phyloP scores from a whole-genome alignment of 2,329 filamentous ascomycete genomes.

The Herpotrichia juniperi region DNA sequence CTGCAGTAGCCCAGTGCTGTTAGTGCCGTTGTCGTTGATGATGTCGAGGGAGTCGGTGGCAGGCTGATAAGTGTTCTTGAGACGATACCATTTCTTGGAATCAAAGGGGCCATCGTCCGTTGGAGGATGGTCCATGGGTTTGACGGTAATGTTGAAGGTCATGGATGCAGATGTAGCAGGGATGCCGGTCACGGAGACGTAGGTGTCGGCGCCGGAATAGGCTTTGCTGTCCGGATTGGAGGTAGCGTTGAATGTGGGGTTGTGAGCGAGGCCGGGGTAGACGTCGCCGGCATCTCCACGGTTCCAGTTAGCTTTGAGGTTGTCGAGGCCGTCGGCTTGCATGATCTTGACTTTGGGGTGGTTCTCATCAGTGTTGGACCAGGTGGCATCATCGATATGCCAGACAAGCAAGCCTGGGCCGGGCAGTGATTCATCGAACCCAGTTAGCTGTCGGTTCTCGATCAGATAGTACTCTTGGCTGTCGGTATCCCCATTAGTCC shows the following conservation, averaged over 20 bases:
- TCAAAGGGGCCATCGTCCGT: conserved; percentile 15
- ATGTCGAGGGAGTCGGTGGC: conserved; percentile 24
- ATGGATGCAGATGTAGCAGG: conserved; percentile 18
- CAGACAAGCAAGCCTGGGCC: conserved; percentile 28
- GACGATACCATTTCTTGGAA: conserved; percentile 25
- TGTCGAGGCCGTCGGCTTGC: conserved; percentile 28
- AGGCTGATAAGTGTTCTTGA: conserved; percentile 25
- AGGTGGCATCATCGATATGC: conserved; percentile 26
- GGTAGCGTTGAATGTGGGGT: conserved; percentile 17
- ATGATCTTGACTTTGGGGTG: conserved; percentile 26
- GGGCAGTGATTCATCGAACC: conserved; percentile 25
- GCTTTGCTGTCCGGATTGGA: conserved; percentile 25
- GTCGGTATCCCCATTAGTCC: conserved; percentile 23
- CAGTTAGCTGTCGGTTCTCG: conserved; percentile 25
- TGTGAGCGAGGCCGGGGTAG: conserved; percentile 22
- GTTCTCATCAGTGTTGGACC: conserved; percentile 22
- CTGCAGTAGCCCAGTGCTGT: conserved; percentile 19
- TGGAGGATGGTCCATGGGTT: conserved; percentile 9
- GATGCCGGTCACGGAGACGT: conserved; percentile 25
- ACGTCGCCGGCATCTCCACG: conserved; percentile 26
- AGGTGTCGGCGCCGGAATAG: conserved; percentile 22
- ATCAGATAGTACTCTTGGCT: conserved; percentile 28
- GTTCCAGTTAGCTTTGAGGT: conserved; percentile 17
- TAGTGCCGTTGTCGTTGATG: conserved; percentile 24
- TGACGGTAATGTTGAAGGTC: conserved; percentile 28